Evolutionary conservation across 148 eudicot species (phyloP).

Genomic region (Pouteria glomerata): DNA sequence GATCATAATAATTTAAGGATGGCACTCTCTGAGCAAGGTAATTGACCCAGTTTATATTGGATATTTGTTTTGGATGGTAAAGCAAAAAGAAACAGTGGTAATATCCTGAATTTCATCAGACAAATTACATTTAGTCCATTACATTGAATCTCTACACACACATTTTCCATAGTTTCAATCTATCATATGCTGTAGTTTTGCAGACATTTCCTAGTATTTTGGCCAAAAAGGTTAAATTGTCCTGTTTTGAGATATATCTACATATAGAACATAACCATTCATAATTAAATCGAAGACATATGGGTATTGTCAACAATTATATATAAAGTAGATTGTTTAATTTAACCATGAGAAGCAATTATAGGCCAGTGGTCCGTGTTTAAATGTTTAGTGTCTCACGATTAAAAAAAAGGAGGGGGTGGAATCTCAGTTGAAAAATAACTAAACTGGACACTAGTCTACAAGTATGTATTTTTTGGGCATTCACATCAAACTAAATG

Average conservation of each 20-base stretch:
- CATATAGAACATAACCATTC: neutral
- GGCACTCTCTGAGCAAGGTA: neutral
- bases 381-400: neutral
- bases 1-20: neutral
- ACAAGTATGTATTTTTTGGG: neutral
- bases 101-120: neutral
- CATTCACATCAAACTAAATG: neutral
- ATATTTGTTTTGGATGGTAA: neutral
- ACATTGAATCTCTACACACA: neutral
- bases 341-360: neutral
- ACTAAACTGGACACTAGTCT: neutral
- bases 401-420: neutral
- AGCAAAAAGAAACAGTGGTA: neutral
- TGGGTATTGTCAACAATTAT: neutral
- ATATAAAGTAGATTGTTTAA: neutral
- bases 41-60: neutral
- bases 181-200: neutral
- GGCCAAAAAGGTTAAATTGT: neutral
- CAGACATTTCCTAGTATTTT: neutral
- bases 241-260: neutral
- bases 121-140: neutral
- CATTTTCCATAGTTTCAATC: neutral
- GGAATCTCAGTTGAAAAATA: neutral
- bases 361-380: neutral
- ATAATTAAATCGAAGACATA: too few species aligned